A percentile compares a stretch with the other conserved stretches of the same genome.
phyloP scores from a whole-genome alignment of 192 early-diverging fungal species.

The Umbelopsis ramanniana region DNA sequence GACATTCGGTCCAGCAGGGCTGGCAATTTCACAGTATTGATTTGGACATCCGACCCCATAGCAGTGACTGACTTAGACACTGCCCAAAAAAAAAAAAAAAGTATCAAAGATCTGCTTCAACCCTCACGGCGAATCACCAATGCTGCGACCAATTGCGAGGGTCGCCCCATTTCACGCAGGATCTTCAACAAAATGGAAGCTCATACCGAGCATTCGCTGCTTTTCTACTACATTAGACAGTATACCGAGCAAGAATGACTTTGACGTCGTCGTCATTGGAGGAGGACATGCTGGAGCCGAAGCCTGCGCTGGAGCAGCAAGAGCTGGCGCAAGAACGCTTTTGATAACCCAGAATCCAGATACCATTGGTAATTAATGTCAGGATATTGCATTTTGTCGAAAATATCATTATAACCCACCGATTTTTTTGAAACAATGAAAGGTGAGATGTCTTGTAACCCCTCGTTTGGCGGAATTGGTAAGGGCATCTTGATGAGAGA shows the following conservation, averaged over 20 bases:
- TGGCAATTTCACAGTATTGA: too few relatives aligned
- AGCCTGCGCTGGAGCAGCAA: constrained; percentile 77
- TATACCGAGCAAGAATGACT: constrained; percentile 21
- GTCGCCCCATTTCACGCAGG: neutral
- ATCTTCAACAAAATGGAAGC: neutral
- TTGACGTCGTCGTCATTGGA: constrained; percentile 82
- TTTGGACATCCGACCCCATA: too few relatives aligned
- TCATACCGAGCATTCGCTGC: neutral
- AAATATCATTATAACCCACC: neutral
- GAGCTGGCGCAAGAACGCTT: constrained; percentile 72
- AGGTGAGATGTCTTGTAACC: constrained; percentile 90
- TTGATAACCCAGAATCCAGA: constrained; percentile 75
- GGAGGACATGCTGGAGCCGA: constrained; percentile 87
- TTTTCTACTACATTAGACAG: constrained; percentile 3
- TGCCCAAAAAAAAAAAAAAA: too few relatives aligned
- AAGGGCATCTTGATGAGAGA: constrained; percentile 83
- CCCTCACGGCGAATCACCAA: neutral
- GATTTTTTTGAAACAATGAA: neutral
- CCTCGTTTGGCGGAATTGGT: constrained; percentile 84
- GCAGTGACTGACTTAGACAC: too few relatives aligned
- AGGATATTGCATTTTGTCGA: neutral
- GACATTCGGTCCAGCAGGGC: too few relatives aligned
- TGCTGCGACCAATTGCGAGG: neutral
- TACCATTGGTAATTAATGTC: constrained; percentile 61
- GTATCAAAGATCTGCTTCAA: too few relatives aligned